Percentiles rank a stretch among this genome's conserved stretches.
phyloP scores from a whole-genome alignment of 176 grass and related monocot genomes.

The Phoenix dactylifera region DNA sequence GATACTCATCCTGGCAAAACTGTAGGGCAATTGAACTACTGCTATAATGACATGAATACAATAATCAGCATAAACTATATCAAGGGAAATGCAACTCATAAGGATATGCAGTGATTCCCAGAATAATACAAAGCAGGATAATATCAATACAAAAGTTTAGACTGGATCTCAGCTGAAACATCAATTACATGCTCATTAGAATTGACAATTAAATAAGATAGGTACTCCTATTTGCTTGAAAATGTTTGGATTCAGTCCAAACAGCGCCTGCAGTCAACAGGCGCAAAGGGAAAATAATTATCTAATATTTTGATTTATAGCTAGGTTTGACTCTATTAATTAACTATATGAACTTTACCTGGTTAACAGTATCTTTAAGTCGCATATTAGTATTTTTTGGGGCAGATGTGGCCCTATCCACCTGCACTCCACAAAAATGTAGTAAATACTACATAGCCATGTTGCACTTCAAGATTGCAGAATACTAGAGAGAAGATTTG shows the following conservation, averaged over 20 bases:
- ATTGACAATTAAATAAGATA: background rate
- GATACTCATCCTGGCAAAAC: too few relatives aligned
- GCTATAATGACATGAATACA: background rate
- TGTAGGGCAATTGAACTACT: background rate
- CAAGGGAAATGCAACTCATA: conserved; percentile 34
- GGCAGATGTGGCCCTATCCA: conserved; percentile 58
- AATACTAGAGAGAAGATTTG: background rate
- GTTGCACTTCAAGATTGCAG: too few relatives aligned
- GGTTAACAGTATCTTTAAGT: conserved; percentile 64
- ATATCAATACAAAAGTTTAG: conserved; percentile 73
- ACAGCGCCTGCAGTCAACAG: too few relatives aligned
- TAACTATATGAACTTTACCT: conserved; percentile 21
- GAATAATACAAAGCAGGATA: conserved; percentile 71
- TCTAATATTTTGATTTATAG: background rate
- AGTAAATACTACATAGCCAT: too few relatives aligned
- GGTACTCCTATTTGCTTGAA: too few relatives aligned
- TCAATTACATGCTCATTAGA: background rate
- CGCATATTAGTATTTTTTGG: conserved; percentile 75
- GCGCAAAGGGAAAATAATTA: too few relatives aligned
- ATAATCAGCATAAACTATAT: background rate
- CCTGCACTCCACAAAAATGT: conserved; percentile 20
- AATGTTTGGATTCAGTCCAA: background rate
- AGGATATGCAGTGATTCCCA: conserved; percentile 69
- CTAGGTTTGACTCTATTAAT: background rate
- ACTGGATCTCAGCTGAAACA: conserved; percentile 58